These are phyloP conservation scores for Apiospora malaysiana DNA, from an alignment of 2,329 filamentous ascomycete genomes.

Conservation along the genomic window DNA sequence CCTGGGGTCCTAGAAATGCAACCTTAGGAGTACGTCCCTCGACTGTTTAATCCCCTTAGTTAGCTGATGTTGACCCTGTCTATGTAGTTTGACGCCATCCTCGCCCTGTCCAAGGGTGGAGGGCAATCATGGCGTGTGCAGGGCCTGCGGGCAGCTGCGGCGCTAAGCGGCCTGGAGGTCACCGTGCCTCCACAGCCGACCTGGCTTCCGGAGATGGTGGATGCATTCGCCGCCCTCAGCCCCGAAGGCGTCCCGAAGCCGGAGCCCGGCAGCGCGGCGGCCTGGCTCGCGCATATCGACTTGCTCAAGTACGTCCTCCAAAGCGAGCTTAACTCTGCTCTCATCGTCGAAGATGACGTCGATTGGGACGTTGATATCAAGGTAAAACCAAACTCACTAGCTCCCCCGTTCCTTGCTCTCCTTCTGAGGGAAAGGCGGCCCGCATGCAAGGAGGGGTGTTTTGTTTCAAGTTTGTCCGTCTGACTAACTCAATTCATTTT, in stretches of 20 bases:
- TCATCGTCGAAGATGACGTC: slow-evolving; percentile 48
- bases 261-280: slow-evolving; percentile 29
- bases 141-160: slow-evolving; percentile 42
- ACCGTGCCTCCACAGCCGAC: slow-evolving; percentile 40
- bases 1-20: background rate
- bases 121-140: slow-evolving; percentile 40
- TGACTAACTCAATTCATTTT: background rate
- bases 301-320: slow-evolving; percentile 38
- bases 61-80: background rate
- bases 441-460: background rate
- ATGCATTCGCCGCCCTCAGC: slow-evolving; percentile 36
- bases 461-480: background rate
- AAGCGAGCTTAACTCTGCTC: slow-evolving; percentile 39
- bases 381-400: background rate
- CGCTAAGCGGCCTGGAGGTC: slow-evolving; percentile 39
- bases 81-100: background rate
- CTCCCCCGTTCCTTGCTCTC: too few species aligned
- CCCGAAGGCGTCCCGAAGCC: slow-evolving; percentile 26
- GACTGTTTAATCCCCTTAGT: background rate
- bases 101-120: slow-evolving; percentile 8
- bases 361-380: slow-evolving; percentile 48
- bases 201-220: slow-evolving; percentile 36
- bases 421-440: background rate
- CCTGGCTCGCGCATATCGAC: slow-evolving; percentile 42
- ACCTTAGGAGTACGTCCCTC: background rate